These are phyloP conservation scores for Tilletia setariae DNA, from an alignment of 1,284 basidiomycete genomes.

Conservation along the genomic window DNA sequence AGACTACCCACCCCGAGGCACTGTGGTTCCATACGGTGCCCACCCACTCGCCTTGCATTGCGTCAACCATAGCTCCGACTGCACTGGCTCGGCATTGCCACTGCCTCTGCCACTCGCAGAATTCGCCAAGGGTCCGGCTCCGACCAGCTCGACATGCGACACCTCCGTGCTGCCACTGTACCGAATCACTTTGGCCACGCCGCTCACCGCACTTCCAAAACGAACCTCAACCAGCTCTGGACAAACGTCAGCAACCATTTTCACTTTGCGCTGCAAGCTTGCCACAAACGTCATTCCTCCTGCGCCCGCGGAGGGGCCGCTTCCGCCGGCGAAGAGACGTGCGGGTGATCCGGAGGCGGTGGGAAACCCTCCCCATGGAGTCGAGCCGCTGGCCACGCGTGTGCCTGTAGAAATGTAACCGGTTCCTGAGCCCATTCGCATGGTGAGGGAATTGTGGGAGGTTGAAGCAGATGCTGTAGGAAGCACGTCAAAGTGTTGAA, in stretches of 20 bases:
- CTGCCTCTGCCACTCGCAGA: neutral
- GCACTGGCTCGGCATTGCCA: neutral
- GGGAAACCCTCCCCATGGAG: neutral
- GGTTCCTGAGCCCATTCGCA: neutral
- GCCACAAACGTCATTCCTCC: slow-evolving; percentile 17
- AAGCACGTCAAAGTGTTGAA: slow-evolving; percentile 20
- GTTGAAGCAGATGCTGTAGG: neutral
- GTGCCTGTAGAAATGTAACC: neutral
- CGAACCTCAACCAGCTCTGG: slow-evolving; percentile 13
- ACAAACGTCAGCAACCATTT: slow-evolving; percentile 19
- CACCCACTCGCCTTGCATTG: slow-evolving; percentile 3
- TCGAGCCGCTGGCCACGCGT: neutral
- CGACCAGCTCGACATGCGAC: slow-evolving; percentile 2
- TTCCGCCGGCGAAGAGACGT: neutral
- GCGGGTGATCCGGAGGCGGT: neutral
- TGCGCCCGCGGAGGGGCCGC: neutral
- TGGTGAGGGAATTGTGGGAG: neutral
- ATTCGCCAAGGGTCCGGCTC: neutral
- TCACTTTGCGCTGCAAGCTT: slow-evolving; percentile 6
- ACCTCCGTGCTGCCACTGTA: slow-evolving; percentile 12
- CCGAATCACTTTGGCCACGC: slow-evolving; percentile 11
- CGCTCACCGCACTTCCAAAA: slow-evolving; percentile 17
- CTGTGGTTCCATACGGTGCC: slow-evolving; percentile 3
- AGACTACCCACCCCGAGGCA: no score
- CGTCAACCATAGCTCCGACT: slow-evolving; percentile 2